These are phyloP conservation scores for Euphorbia lathyris DNA, from an alignment of 345 rosid genomes.

Conservation along the genomic window DNA sequence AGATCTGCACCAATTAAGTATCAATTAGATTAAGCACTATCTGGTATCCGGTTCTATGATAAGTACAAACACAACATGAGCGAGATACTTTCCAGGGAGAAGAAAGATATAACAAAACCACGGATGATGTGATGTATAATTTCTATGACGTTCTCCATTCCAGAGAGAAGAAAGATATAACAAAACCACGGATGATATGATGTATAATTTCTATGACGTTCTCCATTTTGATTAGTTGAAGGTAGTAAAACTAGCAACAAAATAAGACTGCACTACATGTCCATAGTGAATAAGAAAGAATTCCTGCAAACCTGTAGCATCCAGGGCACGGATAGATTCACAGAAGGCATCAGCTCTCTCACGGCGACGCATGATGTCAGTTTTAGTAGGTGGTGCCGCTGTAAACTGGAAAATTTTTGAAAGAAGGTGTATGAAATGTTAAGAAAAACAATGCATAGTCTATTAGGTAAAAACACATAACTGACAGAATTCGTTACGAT, in stretches of 20 bases:
- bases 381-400: conserved; percentile 50
- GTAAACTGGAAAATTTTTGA: conserved; percentile 89
- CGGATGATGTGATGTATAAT: background rate
- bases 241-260: background rate
- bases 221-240: background rate
- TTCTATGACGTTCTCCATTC: no score
- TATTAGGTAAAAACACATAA: conserved; percentile 3
- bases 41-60: background rate
- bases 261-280: background rate
- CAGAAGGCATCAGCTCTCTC: conserved; percentile 89
- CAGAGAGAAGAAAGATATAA: background rate
- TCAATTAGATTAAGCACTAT: background rate
- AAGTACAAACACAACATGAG: background rate
- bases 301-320: conserved; percentile 69
- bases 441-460: conserved; percentile 33
- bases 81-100: background rate
- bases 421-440: conserved; percentile 58
- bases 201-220: background rate
- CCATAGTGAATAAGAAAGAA: background rate
- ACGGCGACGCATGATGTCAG: conserved; percentile 63
- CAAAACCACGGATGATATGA: background rate
- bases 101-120: background rate
- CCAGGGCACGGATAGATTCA: conserved; percentile 93
- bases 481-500: background rate
- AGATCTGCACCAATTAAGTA: conserved; percentile 56